Conservation (phyloP, 139 green algal genomes). For the Yamagishiella unicocca region DNA sequence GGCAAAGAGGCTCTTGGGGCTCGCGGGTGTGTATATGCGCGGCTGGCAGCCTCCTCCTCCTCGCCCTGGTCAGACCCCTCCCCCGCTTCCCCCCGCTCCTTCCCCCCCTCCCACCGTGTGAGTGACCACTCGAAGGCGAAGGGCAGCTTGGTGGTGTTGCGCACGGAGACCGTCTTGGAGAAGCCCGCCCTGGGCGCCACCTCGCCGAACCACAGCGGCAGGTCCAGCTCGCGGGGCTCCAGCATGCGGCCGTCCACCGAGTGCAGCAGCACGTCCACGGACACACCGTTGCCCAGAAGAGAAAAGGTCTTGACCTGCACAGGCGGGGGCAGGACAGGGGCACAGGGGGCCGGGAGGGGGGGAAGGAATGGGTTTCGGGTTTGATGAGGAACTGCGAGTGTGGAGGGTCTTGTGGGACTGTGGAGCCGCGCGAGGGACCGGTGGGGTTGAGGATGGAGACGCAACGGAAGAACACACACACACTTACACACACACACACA, state of each 20-base stretch:
- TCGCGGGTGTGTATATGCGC: no score
- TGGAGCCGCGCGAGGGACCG: no score
- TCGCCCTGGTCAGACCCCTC: no score
- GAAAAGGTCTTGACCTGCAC: constrained; percentile 57
- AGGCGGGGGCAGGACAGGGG: not conserved
- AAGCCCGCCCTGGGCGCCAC: constrained; percentile 56
- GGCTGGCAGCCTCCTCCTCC: no score
- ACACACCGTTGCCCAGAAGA: constrained; percentile 51
- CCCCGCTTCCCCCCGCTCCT: no score
- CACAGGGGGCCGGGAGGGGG: not conserved
- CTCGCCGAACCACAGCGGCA: constrained; percentile 70
- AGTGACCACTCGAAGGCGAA: constrained; percentile 65
- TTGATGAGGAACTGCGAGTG: no score
- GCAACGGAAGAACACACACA: no score
- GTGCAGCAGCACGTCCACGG: constrained; percentile 61
- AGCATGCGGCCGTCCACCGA: constrained; percentile 56
- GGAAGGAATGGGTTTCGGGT: no score
- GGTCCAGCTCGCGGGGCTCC: constrained; percentile 50
- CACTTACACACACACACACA: no score
- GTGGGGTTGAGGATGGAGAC: no score
- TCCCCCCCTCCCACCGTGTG: not conserved
- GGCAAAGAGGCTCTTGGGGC: no score
- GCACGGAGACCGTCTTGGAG: constrained; percentile 52
- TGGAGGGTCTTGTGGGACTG: no score
- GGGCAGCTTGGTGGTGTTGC: constrained; percentile 65